Percentiles rank a stretch among this genome's conserved stretches.
Evolutionary conservation across 2,329 filamentous ascomycete species (phyloP).

Genomic region (Ceratocystis ficicola): DNA sequence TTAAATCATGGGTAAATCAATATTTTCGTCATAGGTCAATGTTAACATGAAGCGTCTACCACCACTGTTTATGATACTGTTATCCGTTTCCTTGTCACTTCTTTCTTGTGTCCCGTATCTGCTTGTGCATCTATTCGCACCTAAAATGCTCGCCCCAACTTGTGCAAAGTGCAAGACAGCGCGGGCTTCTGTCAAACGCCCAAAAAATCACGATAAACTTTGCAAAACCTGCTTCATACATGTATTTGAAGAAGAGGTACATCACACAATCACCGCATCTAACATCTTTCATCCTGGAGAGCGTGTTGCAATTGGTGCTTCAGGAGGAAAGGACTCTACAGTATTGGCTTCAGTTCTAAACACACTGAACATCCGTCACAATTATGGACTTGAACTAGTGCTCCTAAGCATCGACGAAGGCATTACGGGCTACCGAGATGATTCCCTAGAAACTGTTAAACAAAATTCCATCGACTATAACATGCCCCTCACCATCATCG

Average conservation of each 20-base stretch:
- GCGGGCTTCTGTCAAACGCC: constrained; percentile 78
- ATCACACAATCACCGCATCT: constrained; percentile 77
- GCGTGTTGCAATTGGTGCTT: constrained; percentile 84
- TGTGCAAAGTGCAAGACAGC: constrained; percentile 66
- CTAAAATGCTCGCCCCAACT: constrained; percentile 57
- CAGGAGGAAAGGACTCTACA: constrained; percentile 93
- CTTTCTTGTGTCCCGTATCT: not conserved
- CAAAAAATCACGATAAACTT: constrained; percentile 88
- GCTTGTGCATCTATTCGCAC: not conserved
- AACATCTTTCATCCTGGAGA: constrained; percentile 76
- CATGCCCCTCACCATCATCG: constrained; percentile 83
- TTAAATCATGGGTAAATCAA: too few species aligned
- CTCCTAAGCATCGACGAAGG: constrained; percentile 92
- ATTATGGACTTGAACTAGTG: constrained; percentile 74
- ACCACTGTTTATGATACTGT: not conserved
- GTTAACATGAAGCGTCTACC: too few species aligned
- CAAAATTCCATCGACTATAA: constrained; percentile 81
- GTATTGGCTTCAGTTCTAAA: constrained; percentile 91
- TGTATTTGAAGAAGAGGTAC: constrained; percentile 85
- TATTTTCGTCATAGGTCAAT: too few species aligned
- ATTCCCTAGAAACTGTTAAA: constrained; percentile 92
- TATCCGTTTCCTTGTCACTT: not conserved
- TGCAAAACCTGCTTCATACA: constrained; percentile 79
- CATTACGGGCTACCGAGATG: constrained; percentile 92
- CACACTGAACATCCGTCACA: constrained; percentile 78